Evolutionary conservation across 2,329 filamentous ascomycete species (phyloP).

Genomic region (Aspergillus intermedius): DNA sequence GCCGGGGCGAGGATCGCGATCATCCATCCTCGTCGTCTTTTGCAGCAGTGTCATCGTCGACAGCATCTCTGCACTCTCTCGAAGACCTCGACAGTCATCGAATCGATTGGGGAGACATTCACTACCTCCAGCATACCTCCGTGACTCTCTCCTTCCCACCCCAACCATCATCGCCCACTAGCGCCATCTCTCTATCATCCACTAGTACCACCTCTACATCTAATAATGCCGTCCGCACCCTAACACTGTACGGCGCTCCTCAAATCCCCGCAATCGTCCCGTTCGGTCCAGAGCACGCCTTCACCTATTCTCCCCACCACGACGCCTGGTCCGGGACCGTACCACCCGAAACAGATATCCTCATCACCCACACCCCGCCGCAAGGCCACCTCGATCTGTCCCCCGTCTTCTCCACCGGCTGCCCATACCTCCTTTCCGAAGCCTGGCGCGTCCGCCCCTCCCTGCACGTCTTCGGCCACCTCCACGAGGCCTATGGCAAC

Average conservation of each 20-base stretch:
- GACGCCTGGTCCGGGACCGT: slow-evolving; percentile 69
- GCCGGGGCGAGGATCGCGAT: slow-evolving; percentile 50
- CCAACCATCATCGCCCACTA: slow-evolving; percentile 40
- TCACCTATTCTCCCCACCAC: slow-evolving; percentile 61
- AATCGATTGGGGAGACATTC: slow-evolving; percentile 60
- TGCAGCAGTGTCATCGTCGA: slow-evolving; percentile 26
- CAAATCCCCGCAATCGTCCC: slow-evolving; percentile 63
- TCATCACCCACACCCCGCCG: slow-evolving; percentile 77
- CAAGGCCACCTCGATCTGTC: slow-evolving; percentile 58
- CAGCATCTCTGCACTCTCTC: slow-evolving; percentile 32
- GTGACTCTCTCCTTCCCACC: slow-evolving; percentile 55
- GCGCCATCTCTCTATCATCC: slow-evolving; percentile 46
- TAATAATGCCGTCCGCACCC: slow-evolving; percentile 41
- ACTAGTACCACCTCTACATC: slow-evolving; percentile 15
- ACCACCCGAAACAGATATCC: slow-evolving; percentile 65
- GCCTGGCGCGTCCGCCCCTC: slow-evolving; percentile 66
- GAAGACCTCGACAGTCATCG: slow-evolving; percentile 38
- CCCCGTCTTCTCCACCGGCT: slow-evolving; percentile 59
- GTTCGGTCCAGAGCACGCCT: slow-evolving; percentile 65
- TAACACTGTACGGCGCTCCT: slow-evolving; percentile 74
- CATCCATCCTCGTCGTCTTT: slow-evolving; percentile 14
- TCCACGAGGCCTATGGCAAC: slow-evolving; percentile 67
- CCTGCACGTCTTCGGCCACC: slow-evolving; percentile 79
- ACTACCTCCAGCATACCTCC: slow-evolving; percentile 67
- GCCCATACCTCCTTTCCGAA: slow-evolving; percentile 63